Conservation (phyloP, 1,284 basidiomycete species). For the Ceratobasidium theobromae region DNA sequence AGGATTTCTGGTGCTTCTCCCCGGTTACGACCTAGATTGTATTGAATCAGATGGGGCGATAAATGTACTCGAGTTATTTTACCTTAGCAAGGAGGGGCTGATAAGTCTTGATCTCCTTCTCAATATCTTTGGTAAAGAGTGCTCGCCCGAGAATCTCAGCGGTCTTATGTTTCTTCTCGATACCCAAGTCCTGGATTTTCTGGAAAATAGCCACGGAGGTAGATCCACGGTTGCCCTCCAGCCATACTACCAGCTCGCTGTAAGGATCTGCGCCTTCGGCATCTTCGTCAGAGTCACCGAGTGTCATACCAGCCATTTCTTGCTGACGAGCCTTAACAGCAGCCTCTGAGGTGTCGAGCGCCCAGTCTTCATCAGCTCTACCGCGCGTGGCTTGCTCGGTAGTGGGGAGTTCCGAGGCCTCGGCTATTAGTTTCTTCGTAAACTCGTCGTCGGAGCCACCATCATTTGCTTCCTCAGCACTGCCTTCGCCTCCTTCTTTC, state of each 20-base stretch:
- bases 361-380: conserved; percentile 76
- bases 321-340: conserved; percentile 87
- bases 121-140: conserved; percentile 81
- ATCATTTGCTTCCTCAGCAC: conserved; percentile 51
- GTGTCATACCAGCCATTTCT: conserved; percentile 60
- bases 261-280: conserved; percentile 89
- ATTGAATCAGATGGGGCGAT: background rate
- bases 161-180: conserved; percentile 95
- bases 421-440: conserved; percentile 79
- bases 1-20: conserved; percentile 61
- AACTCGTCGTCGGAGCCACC: conserved; percentile 78
- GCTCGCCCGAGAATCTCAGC: conserved; percentile 83
- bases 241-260: conserved; percentile 80
- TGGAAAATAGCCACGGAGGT: conserved; percentile 73
- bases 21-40: conserved; percentile 34
- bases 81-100: conserved; percentile 82
- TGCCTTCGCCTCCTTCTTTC: conserved; percentile 44
- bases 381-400: conserved; percentile 50
- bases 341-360: conserved; percentile 87
- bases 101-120: conserved; percentile 73
- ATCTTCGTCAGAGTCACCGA: conserved; percentile 78
- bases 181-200: conserved; percentile 88
- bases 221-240: conserved; percentile 72
- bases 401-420: conserved; percentile 73
- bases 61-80: conserved; percentile 37